These are phyloP conservation scores for Tolypocladium album DNA, from an alignment of 2,329 filamentous ascomycete genomes.

Conservation along the genomic window DNA sequence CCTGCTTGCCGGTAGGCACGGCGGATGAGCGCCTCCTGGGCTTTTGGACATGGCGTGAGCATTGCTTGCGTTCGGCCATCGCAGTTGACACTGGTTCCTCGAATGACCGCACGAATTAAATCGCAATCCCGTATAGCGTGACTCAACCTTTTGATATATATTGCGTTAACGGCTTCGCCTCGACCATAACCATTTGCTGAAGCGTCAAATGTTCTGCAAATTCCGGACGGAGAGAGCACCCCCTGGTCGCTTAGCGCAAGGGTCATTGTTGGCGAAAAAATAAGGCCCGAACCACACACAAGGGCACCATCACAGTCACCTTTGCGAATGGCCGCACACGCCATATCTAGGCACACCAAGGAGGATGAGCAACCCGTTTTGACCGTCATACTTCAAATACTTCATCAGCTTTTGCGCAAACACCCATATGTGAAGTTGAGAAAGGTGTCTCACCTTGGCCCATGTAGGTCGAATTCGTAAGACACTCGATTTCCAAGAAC, in stretches of 20 bases:
- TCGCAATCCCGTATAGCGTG: constrained; percentile 30
- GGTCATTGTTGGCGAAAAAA: constrained; percentile 8
- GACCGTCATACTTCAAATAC: constrained; percentile 12
- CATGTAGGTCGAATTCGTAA: constrained; percentile 18
- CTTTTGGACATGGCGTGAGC: constrained; percentile 21
- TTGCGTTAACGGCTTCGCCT: constrained; percentile 25
- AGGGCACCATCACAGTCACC: constrained; percentile 13
- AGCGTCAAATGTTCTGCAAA: constrained; percentile 17
- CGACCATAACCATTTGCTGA: constrained; percentile 29
- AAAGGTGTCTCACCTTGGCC: neutral
- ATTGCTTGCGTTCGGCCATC: constrained; percentile 30
- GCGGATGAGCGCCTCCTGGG: constrained; percentile 19
- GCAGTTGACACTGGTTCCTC: constrained; percentile 18
- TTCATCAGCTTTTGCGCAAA: no score
- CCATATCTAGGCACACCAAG: constrained; percentile 15
- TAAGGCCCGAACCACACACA: constrained; percentile 12
- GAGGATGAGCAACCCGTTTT: constrained; percentile 21
- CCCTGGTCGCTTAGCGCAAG: constrained; percentile 2
- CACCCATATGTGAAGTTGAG: neutral
- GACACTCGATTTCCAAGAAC: constrained; percentile 17
- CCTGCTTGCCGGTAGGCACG: constrained; percentile 14
- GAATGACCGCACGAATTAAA: constrained; percentile 9
- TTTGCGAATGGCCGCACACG: constrained; percentile 11
- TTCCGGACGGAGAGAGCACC: constrained; percentile 11
- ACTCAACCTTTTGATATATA: constrained; percentile 28